A percentile compares a stretch with the other conserved stretches of the same genome.
phyloP scores from a whole-genome alignment of 192 early-diverging fungal genomes.

The Mortierella alpina region DNA sequence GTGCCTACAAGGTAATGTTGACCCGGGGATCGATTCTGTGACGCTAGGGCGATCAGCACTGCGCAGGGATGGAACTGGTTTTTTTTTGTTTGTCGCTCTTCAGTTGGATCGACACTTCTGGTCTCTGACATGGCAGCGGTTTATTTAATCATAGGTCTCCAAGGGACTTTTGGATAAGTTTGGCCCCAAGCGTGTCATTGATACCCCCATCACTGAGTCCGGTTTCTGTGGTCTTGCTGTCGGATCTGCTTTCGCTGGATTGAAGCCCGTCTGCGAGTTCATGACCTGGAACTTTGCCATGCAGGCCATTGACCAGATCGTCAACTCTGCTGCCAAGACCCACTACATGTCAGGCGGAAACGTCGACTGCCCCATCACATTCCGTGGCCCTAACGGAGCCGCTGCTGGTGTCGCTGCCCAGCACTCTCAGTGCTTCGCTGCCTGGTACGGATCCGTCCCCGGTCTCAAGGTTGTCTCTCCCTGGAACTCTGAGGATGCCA shows the following conservation, averaged over 20 bases:
- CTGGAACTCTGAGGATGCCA: constrained; percentile 96
- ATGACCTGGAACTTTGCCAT: constrained; percentile 99
- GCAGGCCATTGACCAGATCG: constrained; percentile 99
- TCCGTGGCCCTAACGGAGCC: constrained; percentile 98
- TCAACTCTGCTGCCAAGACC: constrained; percentile 99
- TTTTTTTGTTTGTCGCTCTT: too few species aligned
- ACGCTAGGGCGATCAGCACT: too few species aligned
- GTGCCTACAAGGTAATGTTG: constrained; percentile 93
- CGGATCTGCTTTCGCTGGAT: constrained; percentile 91
- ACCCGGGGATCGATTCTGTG: neutral
- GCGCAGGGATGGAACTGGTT: too few species aligned
- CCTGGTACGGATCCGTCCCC: constrained; percentile 98
- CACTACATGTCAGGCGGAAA: constrained; percentile 96
- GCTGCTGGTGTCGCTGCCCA: constrained; percentile 98
- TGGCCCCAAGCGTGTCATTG: constrained; percentile 95
- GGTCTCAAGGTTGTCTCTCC: constrained; percentile 97
- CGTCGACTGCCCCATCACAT: constrained; percentile 91
- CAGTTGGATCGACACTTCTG: too few species aligned
- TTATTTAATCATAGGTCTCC: constrained; percentile 73
- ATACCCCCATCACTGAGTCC: constrained; percentile 99
- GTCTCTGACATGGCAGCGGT: too few species aligned
- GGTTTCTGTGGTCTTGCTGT: constrained; percentile 97
- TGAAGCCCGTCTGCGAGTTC: constrained; percentile 98
- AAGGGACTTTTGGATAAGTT: constrained; percentile 98
- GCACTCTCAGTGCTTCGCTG: constrained; percentile 98